These are phyloP conservation scores for Thermoascus crustaceus DNA, from an alignment of 2,329 filamentous ascomycete genomes.

Conservation along the genomic window DNA sequence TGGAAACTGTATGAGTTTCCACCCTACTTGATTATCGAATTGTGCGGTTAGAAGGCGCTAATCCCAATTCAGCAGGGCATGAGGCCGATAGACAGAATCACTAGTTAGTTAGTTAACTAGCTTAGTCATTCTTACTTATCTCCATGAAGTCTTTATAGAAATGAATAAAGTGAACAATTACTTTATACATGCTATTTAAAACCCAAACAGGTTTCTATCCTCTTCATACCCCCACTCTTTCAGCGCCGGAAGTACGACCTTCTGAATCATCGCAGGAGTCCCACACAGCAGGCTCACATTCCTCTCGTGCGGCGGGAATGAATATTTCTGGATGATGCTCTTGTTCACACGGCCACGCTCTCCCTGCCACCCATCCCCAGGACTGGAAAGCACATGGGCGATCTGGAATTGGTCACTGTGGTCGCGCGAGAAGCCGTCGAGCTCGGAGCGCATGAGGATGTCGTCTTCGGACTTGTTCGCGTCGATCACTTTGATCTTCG, in stretches of 20 bases:
- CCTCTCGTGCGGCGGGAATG: constrained; percentile 36
- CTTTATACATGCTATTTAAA: no score
- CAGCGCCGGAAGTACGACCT: constrained; percentile 43
- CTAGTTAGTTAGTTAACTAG: no score
- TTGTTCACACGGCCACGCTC: constrained; percentile 38
- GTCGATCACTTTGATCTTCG: constrained; percentile 38
- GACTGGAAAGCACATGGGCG: constrained; percentile 41
- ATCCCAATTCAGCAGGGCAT: no score
- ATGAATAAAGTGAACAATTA: no score
- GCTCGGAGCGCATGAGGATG: constrained; percentile 38
- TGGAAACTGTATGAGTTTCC: no score
- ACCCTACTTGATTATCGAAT: no score
- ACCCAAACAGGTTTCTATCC: constrained; percentile 41
- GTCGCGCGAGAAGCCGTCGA: constrained; percentile 34
- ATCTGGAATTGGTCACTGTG: constrained; percentile 35
- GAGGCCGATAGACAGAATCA: no score
- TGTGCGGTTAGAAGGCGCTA: no score
- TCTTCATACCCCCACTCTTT: constrained; percentile 39
- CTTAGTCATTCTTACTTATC: no score
- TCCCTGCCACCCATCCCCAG: constrained; percentile 39
- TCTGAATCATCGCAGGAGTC: constrained; percentile 44
- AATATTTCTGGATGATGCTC: constrained; percentile 32
- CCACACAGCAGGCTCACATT: constrained; percentile 44
- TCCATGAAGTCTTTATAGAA: no score
- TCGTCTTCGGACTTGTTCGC: constrained; percentile 43